Percentiles rank a stretch among this genome's conserved stretches.
These are phyloP conservation scores for Curvularia spicifera DNA, from an alignment of 2,329 filamentous ascomycete genomes.

Conservation along the genomic window DNA sequence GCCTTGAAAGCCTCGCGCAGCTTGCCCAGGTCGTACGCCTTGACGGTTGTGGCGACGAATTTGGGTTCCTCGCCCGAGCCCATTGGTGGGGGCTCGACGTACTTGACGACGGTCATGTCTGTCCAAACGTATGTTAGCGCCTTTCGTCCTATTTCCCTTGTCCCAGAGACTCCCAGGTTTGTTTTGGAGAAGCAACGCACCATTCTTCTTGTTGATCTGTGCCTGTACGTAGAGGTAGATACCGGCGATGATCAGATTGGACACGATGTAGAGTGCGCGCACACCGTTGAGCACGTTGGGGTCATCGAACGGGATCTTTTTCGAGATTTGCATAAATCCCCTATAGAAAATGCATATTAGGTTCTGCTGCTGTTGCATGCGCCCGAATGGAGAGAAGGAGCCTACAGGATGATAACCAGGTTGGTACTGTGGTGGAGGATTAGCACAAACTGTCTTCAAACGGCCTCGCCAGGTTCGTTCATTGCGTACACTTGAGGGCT, in stretches of 20 bases:
- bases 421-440: conserved; percentile 40
- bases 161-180: too few relatives aligned
- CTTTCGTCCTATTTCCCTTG: background rate
- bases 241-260: conserved; percentile 81
- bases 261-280: conserved; percentile 69
- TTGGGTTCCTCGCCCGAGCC: conserved; percentile 94
- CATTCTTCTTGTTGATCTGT: conserved; percentile 95
- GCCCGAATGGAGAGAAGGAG: background rate
- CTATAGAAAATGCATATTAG: conserved; percentile 23
- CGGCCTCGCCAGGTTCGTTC: background rate
- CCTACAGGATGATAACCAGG: conserved; percentile 50
- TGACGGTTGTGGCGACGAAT: conserved; percentile 93
- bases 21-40: conserved; percentile 91
- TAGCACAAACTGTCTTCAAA: conserved; percentile 29
- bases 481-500: conserved; percentile 47
- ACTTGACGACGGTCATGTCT: conserved; percentile 98
- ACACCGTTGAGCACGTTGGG: conserved; percentile 71
- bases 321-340: conserved; percentile 96
- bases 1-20: conserved; percentile 84
- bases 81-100: conserved; percentile 94
- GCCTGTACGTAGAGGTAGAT: conserved; percentile 86
- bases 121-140: conserved; percentile 24
- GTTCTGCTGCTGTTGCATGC: background rate
- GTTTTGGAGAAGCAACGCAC: conserved; percentile 60
- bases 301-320: conserved; percentile 93